Conservation (phyloP, 176 grass and related monocot species). For the Dendrocalamus sinicus region DNA sequence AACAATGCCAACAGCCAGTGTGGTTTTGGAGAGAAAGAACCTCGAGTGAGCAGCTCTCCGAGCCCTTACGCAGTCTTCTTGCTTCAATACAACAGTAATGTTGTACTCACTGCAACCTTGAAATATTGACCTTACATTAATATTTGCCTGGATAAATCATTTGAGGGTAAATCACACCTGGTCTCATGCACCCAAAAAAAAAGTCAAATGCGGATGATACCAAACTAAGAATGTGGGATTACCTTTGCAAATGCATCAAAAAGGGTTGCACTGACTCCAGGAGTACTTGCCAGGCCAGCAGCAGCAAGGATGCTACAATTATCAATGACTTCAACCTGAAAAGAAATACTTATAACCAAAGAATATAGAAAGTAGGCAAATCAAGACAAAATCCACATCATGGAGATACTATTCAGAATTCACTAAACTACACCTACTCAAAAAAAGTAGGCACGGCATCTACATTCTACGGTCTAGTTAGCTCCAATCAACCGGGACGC, state of each 20-base stretch:
- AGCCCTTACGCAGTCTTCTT: conserved; percentile 85
- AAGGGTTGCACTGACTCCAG: conserved; percentile 87
- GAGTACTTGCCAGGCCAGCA: conserved; percentile 86
- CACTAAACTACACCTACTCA: not conserved
- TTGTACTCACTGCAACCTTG: conserved; percentile 97
- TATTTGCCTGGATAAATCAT: conserved; percentile 67
- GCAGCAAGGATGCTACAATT: conserved; percentile 83
- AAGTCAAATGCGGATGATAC: not conserved
- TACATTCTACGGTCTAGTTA: not conserved
- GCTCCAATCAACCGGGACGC: not conserved
- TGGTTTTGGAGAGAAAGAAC: conserved; percentile 87
- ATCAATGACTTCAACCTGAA: conserved; percentile 86
- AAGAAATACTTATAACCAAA: not conserved
- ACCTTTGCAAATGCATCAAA: conserved; percentile 93
- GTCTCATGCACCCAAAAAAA: not conserved
- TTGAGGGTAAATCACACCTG: conserved; percentile 19
- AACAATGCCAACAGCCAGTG: conserved; percentile 78
- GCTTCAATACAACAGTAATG: conserved; percentile 89
- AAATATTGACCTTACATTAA: conserved; percentile 87
- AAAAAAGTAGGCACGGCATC: not conserved
- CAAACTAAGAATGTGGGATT: conserved; percentile 8
- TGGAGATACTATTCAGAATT: not conserved
- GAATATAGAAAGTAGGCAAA: not conserved
- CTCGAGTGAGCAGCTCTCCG: conserved; percentile 82
- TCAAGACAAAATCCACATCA: conserved; percentile 29